These are phyloP conservation scores for Arctium minus DNA, from an alignment of 129 eudicot genomes.

Conservation along the genomic window DNA sequence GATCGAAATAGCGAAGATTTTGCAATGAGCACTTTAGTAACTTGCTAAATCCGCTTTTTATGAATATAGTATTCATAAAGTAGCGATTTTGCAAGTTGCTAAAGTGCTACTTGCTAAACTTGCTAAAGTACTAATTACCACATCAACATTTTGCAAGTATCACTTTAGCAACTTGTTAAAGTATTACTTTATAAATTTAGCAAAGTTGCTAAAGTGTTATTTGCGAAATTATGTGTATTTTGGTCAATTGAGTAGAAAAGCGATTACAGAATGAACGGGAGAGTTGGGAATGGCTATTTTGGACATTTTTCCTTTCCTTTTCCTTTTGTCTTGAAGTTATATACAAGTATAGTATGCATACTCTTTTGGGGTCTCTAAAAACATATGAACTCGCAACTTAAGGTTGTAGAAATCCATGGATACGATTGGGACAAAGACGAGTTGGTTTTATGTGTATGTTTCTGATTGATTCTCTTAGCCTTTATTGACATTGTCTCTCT, in stretches of 20 bases:
- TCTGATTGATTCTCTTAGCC: not conserved
- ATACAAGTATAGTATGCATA: not conserved
- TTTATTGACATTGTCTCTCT: slow-evolving; percentile 1
- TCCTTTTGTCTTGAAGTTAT: slow-evolving; percentile 14
- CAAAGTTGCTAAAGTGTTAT: not conserved
- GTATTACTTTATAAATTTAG: no score
- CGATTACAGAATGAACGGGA: no score
- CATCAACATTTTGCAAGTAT: no score
- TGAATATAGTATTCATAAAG: not conserved
- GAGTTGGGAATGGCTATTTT: not conserved
- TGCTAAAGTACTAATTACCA: no score
- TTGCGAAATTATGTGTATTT: not conserved
- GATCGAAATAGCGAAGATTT: not conserved
- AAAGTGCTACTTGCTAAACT: not conserved
- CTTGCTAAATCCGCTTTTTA: not conserved
- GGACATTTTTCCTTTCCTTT: not conserved
- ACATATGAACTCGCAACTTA: not conserved
- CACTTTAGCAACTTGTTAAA: no score
- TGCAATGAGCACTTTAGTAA: not conserved
- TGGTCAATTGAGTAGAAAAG: no score
- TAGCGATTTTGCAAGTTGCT: not conserved
- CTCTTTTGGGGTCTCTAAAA: not conserved
- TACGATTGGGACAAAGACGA: slow-evolving; percentile 10
- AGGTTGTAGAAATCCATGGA: not conserved
- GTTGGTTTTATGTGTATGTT: not conserved